Conservation (phyloP, 148 eudicot species). For the Vaccinium macrocarpon region DNA sequence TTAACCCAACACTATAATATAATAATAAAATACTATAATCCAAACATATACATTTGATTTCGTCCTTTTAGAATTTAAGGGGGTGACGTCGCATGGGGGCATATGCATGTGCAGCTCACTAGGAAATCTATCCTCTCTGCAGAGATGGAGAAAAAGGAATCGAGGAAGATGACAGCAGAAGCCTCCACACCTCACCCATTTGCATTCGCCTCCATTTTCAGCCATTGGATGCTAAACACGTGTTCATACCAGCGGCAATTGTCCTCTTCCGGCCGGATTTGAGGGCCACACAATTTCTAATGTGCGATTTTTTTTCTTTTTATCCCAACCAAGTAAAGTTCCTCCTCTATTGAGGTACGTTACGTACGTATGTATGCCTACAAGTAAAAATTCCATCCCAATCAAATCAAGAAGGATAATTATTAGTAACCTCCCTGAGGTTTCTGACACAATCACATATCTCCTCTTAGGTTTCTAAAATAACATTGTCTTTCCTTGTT, state of each 20-base stretch:
- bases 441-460: too few species aligned
- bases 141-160: neutral
- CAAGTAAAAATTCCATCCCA: too few species aligned
- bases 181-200: neutral
- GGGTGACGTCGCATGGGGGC: neutral
- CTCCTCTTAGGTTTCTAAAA: too few species aligned
- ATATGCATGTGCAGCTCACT: neutral
- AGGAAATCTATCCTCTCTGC: neutral
- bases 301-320: neutral
- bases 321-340: neutral
- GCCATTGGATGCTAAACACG: conserved; percentile 3
- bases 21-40: too few species aligned
- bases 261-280: neutral
- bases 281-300: too few species aligned
- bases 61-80: neutral
- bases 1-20: too few species aligned
- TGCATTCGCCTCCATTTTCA: neutral
- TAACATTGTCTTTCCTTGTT: too few species aligned
- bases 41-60: neutral
- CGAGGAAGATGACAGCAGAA: neutral
- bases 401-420: too few species aligned
- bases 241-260: neutral
- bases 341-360: neutral
- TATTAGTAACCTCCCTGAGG: too few species aligned
- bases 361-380: too few species aligned